Evolutionary conservation across 2,329 filamentous ascomycete genomes (phyloP).

Genomic region (Pseudonectria buxi): DNA sequence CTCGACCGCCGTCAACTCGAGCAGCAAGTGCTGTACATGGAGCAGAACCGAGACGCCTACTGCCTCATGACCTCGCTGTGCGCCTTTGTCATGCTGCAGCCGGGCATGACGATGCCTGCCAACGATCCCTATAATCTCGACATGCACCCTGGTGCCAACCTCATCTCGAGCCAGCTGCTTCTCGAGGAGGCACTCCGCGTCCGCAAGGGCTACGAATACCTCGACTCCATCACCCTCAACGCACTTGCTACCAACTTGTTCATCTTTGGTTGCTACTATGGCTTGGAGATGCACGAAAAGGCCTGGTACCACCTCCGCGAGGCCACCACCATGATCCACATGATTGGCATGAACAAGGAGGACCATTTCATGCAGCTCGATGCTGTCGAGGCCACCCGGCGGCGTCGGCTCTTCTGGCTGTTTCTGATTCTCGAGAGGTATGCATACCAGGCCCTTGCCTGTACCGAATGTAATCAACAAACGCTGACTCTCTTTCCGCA

Average conservation of each 20-base stretch:
- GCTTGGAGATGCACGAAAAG: slow-evolving; percentile 64
- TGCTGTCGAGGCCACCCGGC: slow-evolving; percentile 53
- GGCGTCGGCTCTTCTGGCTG: slow-evolving; percentile 66
- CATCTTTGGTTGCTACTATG: slow-evolving; percentile 65
- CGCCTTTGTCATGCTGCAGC: slow-evolving; percentile 63
- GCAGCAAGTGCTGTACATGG: slow-evolving; percentile 52
- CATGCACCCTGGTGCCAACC: slow-evolving; percentile 50
- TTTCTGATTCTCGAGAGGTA: slow-evolving; percentile 65
- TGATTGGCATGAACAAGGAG: slow-evolving; percentile 55
- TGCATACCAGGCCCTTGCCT: slow-evolving; percentile 13
- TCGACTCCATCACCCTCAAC: slow-evolving; percentile 49
- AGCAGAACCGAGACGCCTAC: slow-evolving; percentile 56
- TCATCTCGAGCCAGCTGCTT: slow-evolving; percentile 58
- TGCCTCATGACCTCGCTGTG: slow-evolving; percentile 59
- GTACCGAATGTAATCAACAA: not conserved
- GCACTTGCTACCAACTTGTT: slow-evolving; percentile 71
- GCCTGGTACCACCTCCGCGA: slow-evolving; percentile 77
- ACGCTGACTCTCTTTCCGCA: slow-evolving; percentile 12
- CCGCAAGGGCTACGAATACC: slow-evolving; percentile 55
- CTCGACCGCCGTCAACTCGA: slow-evolving; percentile 53
- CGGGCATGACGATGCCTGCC: slow-evolving; percentile 55
- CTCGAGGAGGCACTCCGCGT: slow-evolving; percentile 62
- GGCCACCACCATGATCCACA: slow-evolving; percentile 62
- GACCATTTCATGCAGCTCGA: slow-evolving; percentile 55
- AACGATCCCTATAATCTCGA: slow-evolving; percentile 51